Conservation (phyloP, 768 basidiomycete genomes). For the Serendipita indica region DNA sequence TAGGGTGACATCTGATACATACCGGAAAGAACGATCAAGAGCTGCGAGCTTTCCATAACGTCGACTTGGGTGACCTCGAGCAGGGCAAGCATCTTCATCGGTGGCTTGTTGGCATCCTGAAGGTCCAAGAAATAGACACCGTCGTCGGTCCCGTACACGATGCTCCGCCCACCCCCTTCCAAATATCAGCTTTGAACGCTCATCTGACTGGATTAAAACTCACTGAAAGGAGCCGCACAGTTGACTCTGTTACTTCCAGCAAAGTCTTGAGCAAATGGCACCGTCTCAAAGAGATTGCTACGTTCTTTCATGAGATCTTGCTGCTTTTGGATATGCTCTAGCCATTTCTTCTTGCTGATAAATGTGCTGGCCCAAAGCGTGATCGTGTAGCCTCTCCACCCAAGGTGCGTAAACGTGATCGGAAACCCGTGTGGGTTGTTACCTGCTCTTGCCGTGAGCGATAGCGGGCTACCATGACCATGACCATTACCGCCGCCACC, state of each 20-base stretch:
- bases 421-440: conserved; percentile 73
- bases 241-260: conserved; percentile 72
- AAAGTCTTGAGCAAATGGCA: conserved; percentile 76
- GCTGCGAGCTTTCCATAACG: conserved; percentile 87
- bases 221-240: conserved; percentile 79
- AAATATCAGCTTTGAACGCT: background rate
- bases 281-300: conserved; percentile 74
- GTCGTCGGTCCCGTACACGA: conserved; percentile 95
- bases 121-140: conserved; percentile 92
- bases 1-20: conserved; percentile 15
- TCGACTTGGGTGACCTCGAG: conserved; percentile 90
- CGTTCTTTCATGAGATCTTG: conserved; percentile 73
- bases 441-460: conserved; percentile 31
- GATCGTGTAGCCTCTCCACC: conserved; percentile 81
- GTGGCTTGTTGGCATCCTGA: conserved; percentile 51
- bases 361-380: conserved; percentile 83
- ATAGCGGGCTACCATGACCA: conserved; percentile 14
- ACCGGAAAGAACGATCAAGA: conserved; percentile 98
- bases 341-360: conserved; percentile 81
- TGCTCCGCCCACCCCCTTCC: conserved; percentile 64
- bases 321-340: conserved; percentile 81
- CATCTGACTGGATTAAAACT: conserved; percentile 25
- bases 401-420: conserved; percentile 87
- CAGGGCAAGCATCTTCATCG: conserved; percentile 77
- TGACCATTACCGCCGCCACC: conserved; percentile 15